A percentile compares a stretch with the other conserved stretches of the same genome.
Evolutionary conservation across 202 grass and related monocot genomes (phyloP).

Genomic region (Bolboschoenoplectus hybrid): DNA sequence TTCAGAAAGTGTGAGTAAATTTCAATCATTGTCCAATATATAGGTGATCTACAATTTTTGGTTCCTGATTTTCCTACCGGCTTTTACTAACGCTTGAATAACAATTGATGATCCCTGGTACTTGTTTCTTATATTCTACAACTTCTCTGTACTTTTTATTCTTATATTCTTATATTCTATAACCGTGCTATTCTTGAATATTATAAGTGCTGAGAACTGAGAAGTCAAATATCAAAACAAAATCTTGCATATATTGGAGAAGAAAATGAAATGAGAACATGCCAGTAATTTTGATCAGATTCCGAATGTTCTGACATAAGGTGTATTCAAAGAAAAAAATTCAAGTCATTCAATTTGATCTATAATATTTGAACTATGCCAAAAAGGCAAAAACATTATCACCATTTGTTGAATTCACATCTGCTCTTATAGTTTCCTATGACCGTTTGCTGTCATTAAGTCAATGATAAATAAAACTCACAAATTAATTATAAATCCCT

Average conservation of each 20-base stretch:
- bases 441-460: too few relatives aligned
- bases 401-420: too few relatives aligned
- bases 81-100: not conserved
- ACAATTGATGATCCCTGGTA: not conserved
- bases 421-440: too few relatives aligned
- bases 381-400: too few relatives aligned
- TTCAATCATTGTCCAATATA: not conserved
- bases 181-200: not conserved
- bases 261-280: not conserved
- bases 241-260: not conserved
- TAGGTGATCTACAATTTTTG: constrained; percentile 7
- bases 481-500: too few relatives aligned
- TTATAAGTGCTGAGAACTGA: not conserved
- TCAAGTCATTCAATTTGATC: too few relatives aligned
- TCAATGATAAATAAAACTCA: too few relatives aligned
- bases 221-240: not conserved
- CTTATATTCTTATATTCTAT: too few relatives aligned
- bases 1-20: not conserved
- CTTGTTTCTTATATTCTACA: not conserved
- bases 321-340: too few relatives aligned
- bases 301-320: too few relatives aligned
- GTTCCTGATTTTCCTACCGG: constrained; percentile 4
- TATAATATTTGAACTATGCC: too few relatives aligned
- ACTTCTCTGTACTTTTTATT: not conserved
- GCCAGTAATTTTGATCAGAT: too few relatives aligned